Percentiles rank a stretch among this genome's conserved stretches.
Evolutionary conservation across 2,329 filamentous ascomycete species (phyloP).

Genomic region (Fusarium sublunatum): DNA sequence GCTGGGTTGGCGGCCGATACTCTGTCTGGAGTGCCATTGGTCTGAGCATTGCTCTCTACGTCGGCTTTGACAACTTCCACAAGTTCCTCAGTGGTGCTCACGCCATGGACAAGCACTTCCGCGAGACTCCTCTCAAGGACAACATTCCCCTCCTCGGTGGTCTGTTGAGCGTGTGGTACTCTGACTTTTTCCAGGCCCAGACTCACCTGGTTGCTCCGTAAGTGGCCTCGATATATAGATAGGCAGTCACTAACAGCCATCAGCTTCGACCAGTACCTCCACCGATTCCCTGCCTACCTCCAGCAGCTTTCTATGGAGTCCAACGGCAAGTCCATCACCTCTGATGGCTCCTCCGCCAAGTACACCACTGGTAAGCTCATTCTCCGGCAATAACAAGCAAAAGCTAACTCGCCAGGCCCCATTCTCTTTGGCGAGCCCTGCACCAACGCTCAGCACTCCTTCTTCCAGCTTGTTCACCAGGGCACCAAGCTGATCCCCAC

Average conservation of each 20-base stretch:
- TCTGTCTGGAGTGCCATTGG: conserved; percentile 99
- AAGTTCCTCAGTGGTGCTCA: conserved; percentile 94
- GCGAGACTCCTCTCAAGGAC: conserved; percentile 86
- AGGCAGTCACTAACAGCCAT: conserved; percentile 14
- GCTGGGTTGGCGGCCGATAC: conserved; percentile 98
- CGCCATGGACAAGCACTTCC: conserved; percentile 99
- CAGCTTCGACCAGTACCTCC: conserved; percentile 97
- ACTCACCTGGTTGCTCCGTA: conserved; percentile 96
- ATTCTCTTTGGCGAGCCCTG: conserved; percentile 98
- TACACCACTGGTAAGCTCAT: conserved; percentile 80
- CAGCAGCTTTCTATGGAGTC: conserved; percentile 99
- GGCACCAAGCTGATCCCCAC: conserved; percentile 98
- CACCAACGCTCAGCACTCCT: conserved; percentile 99
- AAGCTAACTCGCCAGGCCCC: conserved; percentile 62
- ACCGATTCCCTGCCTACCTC: conserved; percentile 98
- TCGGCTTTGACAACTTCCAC: conserved; percentile 98
- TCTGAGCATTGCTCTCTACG: conserved; percentile 91
- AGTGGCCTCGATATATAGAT: conserved; percentile 52
- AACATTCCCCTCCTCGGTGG: conserved; percentile 96
- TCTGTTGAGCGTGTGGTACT: conserved; percentile 97
- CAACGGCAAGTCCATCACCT: conserved; percentile 96
- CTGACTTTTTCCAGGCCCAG: conserved; percentile 97
- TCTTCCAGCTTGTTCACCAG: conserved; percentile 99
- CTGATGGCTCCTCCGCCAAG: conserved; percentile 89
- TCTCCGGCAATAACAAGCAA: not conserved